phyloP scores from a whole-genome alignment of 352 stramenopile species.

The Halophytophthora polymorphica region DNA sequence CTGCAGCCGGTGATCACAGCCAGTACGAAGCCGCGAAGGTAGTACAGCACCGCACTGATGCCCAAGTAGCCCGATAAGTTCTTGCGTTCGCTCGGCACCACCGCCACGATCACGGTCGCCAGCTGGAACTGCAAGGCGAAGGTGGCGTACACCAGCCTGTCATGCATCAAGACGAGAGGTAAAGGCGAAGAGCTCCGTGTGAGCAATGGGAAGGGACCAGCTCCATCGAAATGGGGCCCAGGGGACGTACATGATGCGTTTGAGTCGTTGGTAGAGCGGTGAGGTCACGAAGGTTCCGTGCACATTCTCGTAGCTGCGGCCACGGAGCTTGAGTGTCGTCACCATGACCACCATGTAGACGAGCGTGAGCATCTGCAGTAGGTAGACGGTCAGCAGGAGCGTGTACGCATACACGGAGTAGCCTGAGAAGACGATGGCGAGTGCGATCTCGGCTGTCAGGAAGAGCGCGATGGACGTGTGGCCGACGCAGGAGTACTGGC shows the following conservation, averaged over 20 bases:
- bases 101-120: constrained; percentile 39
- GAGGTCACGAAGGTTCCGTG: constrained; percentile 41
- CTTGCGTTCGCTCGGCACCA: constrained; percentile 7
- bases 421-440: constrained; percentile 18
- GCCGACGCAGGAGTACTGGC: constrained; percentile 22
- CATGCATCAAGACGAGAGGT: no score
- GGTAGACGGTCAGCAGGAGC: constrained; percentile 21
- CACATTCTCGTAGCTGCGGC: constrained; percentile 39
- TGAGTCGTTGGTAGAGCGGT: constrained; percentile 42
- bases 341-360: constrained; percentile 31
- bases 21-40: constrained; percentile 35
- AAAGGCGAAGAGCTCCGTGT: not conserved
- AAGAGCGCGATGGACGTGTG: constrained; percentile 22
- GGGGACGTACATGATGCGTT: constrained; percentile 37
- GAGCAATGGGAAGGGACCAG: not conserved
- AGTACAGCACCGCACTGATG: constrained; percentile 38
- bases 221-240: not conserved
- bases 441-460: constrained; percentile 12
- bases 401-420: constrained; percentile 32
- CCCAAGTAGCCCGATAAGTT: constrained; percentile 23
- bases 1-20: constrained; percentile 40
- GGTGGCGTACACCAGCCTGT: constrained; percentile 30
- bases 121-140: constrained; percentile 58
- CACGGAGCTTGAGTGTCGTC: constrained; percentile 29
- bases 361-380: constrained; percentile 26